phyloP scores from a whole-genome alignment of 352 stramenopile genomes.

The Phytophthora boehmeriae region DNA sequence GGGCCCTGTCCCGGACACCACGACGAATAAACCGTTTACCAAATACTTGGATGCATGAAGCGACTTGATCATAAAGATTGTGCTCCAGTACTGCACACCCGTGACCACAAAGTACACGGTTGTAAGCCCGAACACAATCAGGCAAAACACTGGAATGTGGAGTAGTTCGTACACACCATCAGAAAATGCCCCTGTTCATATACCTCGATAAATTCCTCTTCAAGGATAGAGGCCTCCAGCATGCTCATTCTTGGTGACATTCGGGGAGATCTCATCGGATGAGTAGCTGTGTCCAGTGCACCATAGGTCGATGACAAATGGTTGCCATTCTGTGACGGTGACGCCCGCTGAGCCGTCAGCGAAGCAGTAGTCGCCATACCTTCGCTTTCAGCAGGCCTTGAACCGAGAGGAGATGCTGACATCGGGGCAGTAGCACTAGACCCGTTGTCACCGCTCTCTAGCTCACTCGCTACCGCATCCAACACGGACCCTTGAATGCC shows the following conservation, averaged over 20 bases:
- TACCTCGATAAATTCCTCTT: constrained; percentile 76
- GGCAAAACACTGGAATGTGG: constrained; percentile 74
- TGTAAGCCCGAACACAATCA: constrained; percentile 79
- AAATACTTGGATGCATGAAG: constrained; percentile 84
- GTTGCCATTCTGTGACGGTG: constrained; percentile 19
- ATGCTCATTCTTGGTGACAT: constrained; percentile 57
- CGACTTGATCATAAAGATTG: constrained; percentile 90
- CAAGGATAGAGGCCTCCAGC: constrained; percentile 68
- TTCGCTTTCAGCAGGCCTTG: constrained; percentile 6
- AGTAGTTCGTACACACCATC: constrained; percentile 68
- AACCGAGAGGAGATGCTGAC: constrained; percentile 25
- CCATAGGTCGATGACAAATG: constrained; percentile 52
- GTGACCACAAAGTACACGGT: constrained; percentile 89
- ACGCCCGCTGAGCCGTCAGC: constrained; percentile 30
- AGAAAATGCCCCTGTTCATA: constrained; percentile 75
- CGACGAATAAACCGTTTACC: constrained; percentile 81
- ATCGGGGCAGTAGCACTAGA: constrained; percentile 14
- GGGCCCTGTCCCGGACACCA: constrained; percentile 79
- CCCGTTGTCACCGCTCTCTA: constrained; percentile 24
- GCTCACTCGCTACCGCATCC: constrained; percentile 23
- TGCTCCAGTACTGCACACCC: constrained; percentile 88
- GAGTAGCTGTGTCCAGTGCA: constrained; percentile 51
- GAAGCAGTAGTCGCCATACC: constrained; percentile 7
- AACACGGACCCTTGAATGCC: constrained; percentile 22
- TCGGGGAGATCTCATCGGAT: constrained; percentile 37